Evolutionary conservation across 2,329 filamentous ascomycete genomes (phyloP), one percentile per base, ranked within the genome.

Genomic region (Karstenula rhodostoma): DNA sequence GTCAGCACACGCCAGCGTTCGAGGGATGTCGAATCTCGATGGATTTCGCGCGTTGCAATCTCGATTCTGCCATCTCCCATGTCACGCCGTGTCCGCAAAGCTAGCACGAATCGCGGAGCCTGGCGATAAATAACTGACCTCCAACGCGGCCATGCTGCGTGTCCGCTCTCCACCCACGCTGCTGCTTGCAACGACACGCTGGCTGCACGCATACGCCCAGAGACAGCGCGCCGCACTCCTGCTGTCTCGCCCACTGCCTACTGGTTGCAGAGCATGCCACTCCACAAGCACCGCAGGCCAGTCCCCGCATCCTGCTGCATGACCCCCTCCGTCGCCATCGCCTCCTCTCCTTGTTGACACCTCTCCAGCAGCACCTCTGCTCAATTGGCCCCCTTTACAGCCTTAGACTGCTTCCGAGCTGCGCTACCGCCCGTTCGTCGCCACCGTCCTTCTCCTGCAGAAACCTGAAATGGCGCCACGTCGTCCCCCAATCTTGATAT

Each of bases 171-270:
- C n/a, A n/a, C 19, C 42, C 42, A 22, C 10, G 19, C 43, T 47
- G 25, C 32, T 15, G 40, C 3, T 29, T 32, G 3, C 23, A 17
- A 12, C 13, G 35, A 53, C 48, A 42, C 37, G 29, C 62, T 51
- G 55, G 47, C 50, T 57, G 54, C 60, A 65, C 65, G 59, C 62
- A 57, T 69, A 63, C 61, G 48, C 25, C 32, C 32, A 33, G n/a
- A 53, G 48, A 25, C 56, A 46, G 58, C 27, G 13, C 32, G 27
- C 56, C 55, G 57, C 43, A 61, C 29, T 58, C 56, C 17, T 46
- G 53, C n/a, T 57, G 43, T 50, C 50, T 52, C 33, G 51, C 50
- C 35, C 29, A 46, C 58, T 50, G 46, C 10, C 37, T 12, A 58
- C 56, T 58, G 56, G 56, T 52, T 58, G 47, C 55, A 42, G 56